Base-by-base conservation (phyloP, 2,329 filamentous ascomycete genomes). In the Monosporascus sp. region DNA sequence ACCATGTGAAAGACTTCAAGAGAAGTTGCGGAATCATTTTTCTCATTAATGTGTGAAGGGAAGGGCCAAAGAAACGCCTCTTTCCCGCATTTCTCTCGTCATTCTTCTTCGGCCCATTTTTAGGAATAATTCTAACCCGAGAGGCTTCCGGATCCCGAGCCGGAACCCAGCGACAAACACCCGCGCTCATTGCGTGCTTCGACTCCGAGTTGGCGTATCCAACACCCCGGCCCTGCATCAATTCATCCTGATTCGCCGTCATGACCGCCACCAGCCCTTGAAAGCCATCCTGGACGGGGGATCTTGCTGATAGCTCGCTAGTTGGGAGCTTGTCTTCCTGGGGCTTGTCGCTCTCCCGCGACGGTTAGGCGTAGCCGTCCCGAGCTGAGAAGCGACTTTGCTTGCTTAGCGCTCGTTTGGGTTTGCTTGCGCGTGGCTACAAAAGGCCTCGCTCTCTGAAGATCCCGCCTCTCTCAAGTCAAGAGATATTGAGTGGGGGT, bases 231-330 rank as follows among this genome's bases (percentile, higher is more conserved):
- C 11, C 22, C 43, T 28, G 14, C 26, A 47, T 35, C 51, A 44
- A 24, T 48, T 53, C 22, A 49, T 43, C 53, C 54, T 54, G 50
- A 58, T 58, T 59, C 56, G 56, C 49, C 43, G 53, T 37, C 54
- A 59, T 63, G 59, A 51, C 52, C 52, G 54, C 52, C 51, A 55
- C 51, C 52, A 60, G 51, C 50, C 58, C 55, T 54, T 63, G 59
- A 63, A 38, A 53, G 11, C 14, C 14, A 41, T 51, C 51, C 49
- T 40, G 44, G 55, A 58, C 56, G 58, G 58, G 56, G 51, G 28
- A 9, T 31, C 28, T 57, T 53, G 24, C 22, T 41, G 40, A 18
- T 41, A 50, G 20, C 28, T 20, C 48, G 37, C 11, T 48, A 37
- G 53, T 38, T 44, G n/a, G 52, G 44, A 53, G 40, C 51, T 24